These are phyloP conservation scores for Xylaria digitata DNA, from an alignment of 2,329 filamentous ascomycete genomes.

Conservation along the genomic window DNA sequence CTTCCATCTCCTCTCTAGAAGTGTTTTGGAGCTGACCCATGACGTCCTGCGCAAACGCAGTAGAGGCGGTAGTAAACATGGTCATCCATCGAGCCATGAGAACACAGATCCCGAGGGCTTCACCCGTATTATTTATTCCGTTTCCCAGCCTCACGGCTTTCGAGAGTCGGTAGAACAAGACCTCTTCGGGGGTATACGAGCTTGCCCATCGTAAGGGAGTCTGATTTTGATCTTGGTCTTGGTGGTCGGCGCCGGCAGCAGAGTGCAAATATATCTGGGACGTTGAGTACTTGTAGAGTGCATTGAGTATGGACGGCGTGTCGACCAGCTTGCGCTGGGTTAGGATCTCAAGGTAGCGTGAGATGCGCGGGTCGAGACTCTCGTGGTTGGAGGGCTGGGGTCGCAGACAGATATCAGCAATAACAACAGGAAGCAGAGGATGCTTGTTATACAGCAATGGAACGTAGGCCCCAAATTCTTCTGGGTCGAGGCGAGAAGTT, in stretches of 20 bases:
- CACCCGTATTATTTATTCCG: slow-evolving; percentile 58
- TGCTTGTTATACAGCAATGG: slow-evolving; percentile 62
- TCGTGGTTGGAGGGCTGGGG: slow-evolving; percentile 61
- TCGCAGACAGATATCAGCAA: slow-evolving; percentile 70
- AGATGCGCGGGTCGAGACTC: slow-evolving; percentile 68
- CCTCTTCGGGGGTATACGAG: slow-evolving; percentile 79
- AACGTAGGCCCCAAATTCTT: slow-evolving; percentile 65
- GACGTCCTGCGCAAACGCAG: slow-evolving; percentile 60
- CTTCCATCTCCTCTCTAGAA: slow-evolving; percentile 67
- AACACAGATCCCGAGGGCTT: slow-evolving; percentile 63
- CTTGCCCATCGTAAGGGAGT: slow-evolving; percentile 60
- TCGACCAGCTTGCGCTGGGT: slow-evolving; percentile 64
- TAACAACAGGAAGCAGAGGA: slow-evolving; percentile 61
- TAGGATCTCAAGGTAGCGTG: slow-evolving; percentile 69
- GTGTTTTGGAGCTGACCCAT: slow-evolving; percentile 59
- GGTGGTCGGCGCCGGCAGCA: slow-evolving; percentile 39
- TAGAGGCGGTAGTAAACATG: slow-evolving; percentile 64
- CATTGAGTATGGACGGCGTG: slow-evolving; percentile 64
- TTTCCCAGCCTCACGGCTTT: slow-evolving; percentile 78
- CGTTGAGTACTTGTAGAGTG: slow-evolving; percentile 68
- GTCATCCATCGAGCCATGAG: slow-evolving; percentile 69
- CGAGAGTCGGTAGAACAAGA: slow-evolving; percentile 91
- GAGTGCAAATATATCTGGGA: slow-evolving; percentile 55
- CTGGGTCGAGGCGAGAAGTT: slow-evolving; percentile 61
- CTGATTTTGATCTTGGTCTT: slow-evolving; percentile 42